Percentiles rank a stretch among this genome's conserved stretches.
Evolutionary conservation across 192 early-diverging fungal genomes (phyloP).

Genomic region (Backusella mclennaniae): DNA sequence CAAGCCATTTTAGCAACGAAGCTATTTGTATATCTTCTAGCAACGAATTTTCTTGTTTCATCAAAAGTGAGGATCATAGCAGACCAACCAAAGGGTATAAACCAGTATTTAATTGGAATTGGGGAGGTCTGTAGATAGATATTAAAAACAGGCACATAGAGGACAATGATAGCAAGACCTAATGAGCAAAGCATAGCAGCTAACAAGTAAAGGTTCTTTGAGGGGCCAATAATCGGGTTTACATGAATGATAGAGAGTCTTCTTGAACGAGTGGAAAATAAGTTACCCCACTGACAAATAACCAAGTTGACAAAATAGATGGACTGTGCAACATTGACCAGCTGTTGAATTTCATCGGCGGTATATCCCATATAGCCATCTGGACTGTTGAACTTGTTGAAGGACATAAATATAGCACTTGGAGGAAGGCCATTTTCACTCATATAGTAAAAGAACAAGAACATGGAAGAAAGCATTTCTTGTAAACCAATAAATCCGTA

Average conservation of each 20-base stretch:
- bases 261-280: constrained; percentile 55
- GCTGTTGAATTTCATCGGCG: constrained; percentile 42
- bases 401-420: constrained; percentile 48
- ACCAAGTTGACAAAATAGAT: constrained; percentile 65
- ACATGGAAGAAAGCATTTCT: constrained; percentile 62
- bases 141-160: constrained; percentile 57
- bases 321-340: constrained; percentile 53
- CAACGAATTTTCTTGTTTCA: constrained; percentile 60
- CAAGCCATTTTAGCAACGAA: constrained; percentile 22
- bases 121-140: constrained; percentile 50
- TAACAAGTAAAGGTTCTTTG: constrained; percentile 59
- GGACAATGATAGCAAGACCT: constrained; percentile 45
- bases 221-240: constrained; percentile 57
- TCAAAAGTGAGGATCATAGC: constrained; percentile 56
- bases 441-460: constrained; percentile 74
- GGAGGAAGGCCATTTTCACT: constrained; percentile 42
- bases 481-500: constrained; percentile 78
- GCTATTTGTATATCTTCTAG: constrained; percentile 20
- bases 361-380: constrained; percentile 38
- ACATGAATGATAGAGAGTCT: constrained; percentile 55
- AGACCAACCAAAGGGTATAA: constrained; percentile 58
- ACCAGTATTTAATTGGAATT: constrained; percentile 64
- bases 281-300: constrained; percentile 59
- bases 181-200: constrained; percentile 47
- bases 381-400: constrained; percentile 32